Evolutionary conservation across 1,284 basidiomycete species (phyloP).

Genomic region (Ganoderma sinense): DNA sequence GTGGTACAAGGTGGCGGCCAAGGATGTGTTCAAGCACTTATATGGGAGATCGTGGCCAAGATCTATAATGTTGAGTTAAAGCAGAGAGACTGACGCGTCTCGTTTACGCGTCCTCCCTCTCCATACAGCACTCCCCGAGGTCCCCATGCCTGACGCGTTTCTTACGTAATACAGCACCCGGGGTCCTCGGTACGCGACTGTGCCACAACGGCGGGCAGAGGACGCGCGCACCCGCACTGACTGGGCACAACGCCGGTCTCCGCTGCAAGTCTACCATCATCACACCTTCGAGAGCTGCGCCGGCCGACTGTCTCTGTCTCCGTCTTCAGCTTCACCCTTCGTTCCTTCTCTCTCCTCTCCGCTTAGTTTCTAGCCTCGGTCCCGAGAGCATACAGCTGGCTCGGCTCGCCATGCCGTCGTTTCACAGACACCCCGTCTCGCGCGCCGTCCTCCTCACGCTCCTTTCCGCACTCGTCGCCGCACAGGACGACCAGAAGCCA

Average conservation of each 20-base stretch:
- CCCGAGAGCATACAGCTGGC: constrained; percentile 7
- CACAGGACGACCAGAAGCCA: constrained; percentile 45
- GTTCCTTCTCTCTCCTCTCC: neutral
- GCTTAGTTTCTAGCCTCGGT: neutral
- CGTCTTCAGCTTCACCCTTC: constrained; percentile 4
- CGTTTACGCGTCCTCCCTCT: constrained; percentile 33
- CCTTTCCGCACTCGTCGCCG: constrained; percentile 41
- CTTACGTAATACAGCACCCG: constrained; percentile 41
- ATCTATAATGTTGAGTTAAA: constrained; percentile 9
- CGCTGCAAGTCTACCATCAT: constrained; percentile 1
- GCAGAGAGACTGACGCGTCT: constrained; percentile 35
- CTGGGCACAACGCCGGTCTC: constrained; percentile 2
- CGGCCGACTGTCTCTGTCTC: constrained; percentile 15
- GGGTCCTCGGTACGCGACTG: constrained; percentile 21
- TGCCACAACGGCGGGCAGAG: constrained; percentile 1
- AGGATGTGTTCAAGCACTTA: neutral
- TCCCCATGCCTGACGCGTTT: constrained; percentile 40
- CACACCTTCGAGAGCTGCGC: constrained; percentile 1
- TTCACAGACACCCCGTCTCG: constrained; percentile 30
- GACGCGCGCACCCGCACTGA: constrained; percentile 14
- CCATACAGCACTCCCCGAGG: constrained; percentile 25
- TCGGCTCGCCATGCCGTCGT: constrained; percentile 36
- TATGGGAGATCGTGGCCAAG: neutral
- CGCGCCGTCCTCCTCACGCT: constrained; percentile 45
- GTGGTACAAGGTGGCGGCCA: neutral